phyloP scores from a whole-genome alignment of 1,284 basidiomycete genomes.

The Pascua sp. region DNA sequence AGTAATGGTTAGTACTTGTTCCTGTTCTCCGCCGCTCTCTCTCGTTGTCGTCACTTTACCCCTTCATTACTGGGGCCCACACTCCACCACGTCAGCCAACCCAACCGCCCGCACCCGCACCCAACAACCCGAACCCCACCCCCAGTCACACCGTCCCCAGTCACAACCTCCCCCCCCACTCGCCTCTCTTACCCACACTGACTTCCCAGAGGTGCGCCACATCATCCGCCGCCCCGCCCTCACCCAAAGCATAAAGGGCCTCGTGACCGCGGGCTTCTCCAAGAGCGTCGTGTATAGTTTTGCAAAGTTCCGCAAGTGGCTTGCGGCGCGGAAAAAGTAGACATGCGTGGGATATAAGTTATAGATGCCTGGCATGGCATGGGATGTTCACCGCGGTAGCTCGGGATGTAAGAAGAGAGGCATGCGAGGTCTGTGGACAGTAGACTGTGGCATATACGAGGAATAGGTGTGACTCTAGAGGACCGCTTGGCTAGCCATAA shows the following conservation, averaged over 20 bases:
- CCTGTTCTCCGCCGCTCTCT: background rate
- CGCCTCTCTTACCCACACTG: too few relatives aligned
- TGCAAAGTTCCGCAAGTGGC: conserved; percentile 81
- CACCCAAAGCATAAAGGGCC: conserved; percentile 78
- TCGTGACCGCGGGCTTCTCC: conserved; percentile 73
- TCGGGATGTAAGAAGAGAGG: too few relatives aligned
- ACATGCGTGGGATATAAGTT: background rate
- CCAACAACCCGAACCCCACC: background rate
- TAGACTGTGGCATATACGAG: background rate
- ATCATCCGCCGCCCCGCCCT: conserved; percentile 82
- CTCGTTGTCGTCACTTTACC: too few relatives aligned
- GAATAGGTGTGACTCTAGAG: background rate
- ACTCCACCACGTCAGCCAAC: too few relatives aligned
- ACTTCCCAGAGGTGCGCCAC: conserved; percentile 60
- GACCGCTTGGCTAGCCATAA: background rate
- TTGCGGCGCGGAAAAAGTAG: conserved; percentile 48
- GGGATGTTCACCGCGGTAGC: too few relatives aligned
- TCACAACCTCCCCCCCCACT: too few relatives aligned
- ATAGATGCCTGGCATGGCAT: conserved; percentile 1
- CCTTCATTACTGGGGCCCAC: too few relatives aligned
- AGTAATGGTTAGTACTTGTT: conserved; percentile 57
- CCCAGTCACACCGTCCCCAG: too few relatives aligned
- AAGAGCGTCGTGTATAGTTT: conserved; percentile 73
- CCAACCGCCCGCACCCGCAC: too few relatives aligned
- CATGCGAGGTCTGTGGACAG: background rate